Base-by-base conservation (phyloP, 2,329 filamentous ascomycete genomes). In the Pseudodiploospora longispora region DNA sequence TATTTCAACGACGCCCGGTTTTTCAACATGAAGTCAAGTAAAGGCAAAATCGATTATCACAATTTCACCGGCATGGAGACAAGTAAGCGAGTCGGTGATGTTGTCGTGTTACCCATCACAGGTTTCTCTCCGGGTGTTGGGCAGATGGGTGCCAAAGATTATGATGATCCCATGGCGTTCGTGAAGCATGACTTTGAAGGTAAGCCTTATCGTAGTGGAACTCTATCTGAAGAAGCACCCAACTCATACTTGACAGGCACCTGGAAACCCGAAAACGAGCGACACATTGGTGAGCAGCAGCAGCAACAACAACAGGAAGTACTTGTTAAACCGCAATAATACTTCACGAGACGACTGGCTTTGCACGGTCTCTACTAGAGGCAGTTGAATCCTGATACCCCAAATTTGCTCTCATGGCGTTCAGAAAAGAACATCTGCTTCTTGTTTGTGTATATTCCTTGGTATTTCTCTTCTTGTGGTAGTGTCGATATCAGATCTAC, bases 171-270 rank as follows among this genome's bases (percentile, higher is more conserved):
- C 1, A 91, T 95, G 87, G 93, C 93, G 2, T 97, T 95, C 71
- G 93, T 98, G 49, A 90, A 93, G 68, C 93, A 98, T 68, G 83
- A 89, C 44, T 98, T 98, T 63, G 87, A 95, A 72, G 93, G 91
- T 94, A 70, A 53, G 75, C 27, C 6, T 6, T 35, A 7, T 6
- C 28, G 19, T 27, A n/a, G 12, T 8, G 10, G n/a, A 34, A 29
- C 35, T 27, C 41, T 44, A 8, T 45, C 38, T 31, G 29, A 36
- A 19, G 19, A 19, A 4, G 27, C 6, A 5, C 27, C 19, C 19
- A 19, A 19, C 19, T 19, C 19, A 19, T 19, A 19, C 19, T 19
- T 19, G 19, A 42, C 55, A 87, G 83, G 83, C 40, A 83, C 82
- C 4, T 88, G 83, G 83, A 88, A 88, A 61, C 83, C 84, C 27